These are phyloP conservation scores for Teunomyces pallodes DNA, from an alignment of 805 yeast species.

Conservation along the genomic window DNA sequence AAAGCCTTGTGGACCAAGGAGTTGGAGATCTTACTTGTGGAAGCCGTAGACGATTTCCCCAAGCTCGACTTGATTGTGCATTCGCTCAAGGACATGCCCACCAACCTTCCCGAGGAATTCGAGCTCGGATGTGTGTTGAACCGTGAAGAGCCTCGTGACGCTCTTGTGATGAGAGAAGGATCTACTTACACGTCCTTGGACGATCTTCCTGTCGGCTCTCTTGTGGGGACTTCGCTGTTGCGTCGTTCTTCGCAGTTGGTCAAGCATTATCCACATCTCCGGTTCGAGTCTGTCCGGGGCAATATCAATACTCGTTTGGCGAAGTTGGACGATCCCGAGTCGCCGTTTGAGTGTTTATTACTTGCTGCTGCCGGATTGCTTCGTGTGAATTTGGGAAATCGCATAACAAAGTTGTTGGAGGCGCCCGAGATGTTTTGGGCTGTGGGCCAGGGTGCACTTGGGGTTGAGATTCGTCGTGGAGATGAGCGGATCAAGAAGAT, in stretches of 20 bases:
- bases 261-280: constrained; percentile 71
- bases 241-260: constrained; percentile 90
- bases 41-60: constrained; percentile 58
- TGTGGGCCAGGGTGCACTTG: constrained; percentile 98
- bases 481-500: constrained; percentile 60
- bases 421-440: constrained; percentile 88
- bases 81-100: constrained; percentile 91
- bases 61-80: constrained; percentile 88
- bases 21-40: constrained; percentile 72
- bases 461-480: constrained; percentile 77
- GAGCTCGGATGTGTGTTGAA: constrained; percentile 82
- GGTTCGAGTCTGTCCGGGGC: constrained; percentile 85
- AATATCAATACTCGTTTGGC: constrained; percentile 68
- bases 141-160: constrained; percentile 93
- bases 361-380: constrained; percentile 91
- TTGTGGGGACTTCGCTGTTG: constrained; percentile 93
- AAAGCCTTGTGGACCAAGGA: constrained; percentile 96
- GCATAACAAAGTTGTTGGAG: constrained; percentile 72
- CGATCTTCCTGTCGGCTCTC: constrained; percentile 80
- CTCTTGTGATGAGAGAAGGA: constrained; percentile 68
- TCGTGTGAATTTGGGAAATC: constrained; percentile 65
- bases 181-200: constrained; percentile 61
- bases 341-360: constrained; percentile 69
- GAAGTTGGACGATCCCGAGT: constrained; percentile 72
- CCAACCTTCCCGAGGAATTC: constrained; percentile 83